Evolutionary conservation across 768 basidiomycete species (phyloP).

Genomic region (Infundibulicybe gibba): DNA sequence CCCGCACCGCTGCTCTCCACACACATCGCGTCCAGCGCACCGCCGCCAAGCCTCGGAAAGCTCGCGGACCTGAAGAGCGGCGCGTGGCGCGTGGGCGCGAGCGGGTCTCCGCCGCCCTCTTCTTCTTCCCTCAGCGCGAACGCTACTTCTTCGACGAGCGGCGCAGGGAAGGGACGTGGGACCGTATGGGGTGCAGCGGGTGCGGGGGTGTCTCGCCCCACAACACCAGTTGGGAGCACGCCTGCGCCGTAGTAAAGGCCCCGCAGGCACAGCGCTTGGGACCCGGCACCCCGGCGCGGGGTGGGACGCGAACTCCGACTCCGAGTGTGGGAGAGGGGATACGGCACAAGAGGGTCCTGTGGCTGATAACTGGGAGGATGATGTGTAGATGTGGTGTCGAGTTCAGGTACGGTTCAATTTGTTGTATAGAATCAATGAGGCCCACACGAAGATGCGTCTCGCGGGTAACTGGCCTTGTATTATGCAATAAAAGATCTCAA

Average conservation of each 20-base stretch:
- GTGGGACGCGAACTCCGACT: not conserved
- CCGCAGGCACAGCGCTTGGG: no score
- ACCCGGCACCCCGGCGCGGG: not conserved
- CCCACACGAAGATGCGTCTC: no score
- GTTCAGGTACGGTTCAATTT: no score
- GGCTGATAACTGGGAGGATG: constrained; percentile 34
- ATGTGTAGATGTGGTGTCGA: constrained; percentile 12
- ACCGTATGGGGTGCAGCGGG: not conserved
- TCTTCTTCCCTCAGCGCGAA: constrained; percentile 19
- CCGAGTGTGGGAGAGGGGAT: not conserved
- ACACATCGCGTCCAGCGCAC: constrained; percentile 23
- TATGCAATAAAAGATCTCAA: no score
- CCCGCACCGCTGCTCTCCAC: constrained; percentile 70
- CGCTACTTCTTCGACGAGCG: constrained; percentile 3
- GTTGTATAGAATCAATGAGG: no score
- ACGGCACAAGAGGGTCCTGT: constrained; percentile 16
- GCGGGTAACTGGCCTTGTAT: no score
- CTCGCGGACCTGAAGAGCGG: constrained; percentile 49
- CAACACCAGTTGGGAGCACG: not conserved
- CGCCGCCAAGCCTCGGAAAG: constrained; percentile 50
- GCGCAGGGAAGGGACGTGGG: constrained; percentile 5
- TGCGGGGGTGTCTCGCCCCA: not conserved
- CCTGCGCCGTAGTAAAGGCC: no score
- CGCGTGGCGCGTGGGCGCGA: constrained; percentile 14
- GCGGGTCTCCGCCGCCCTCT: constrained; percentile 12